phyloP scores from a whole-genome alignment of 176 grass and related monocot genomes.

The Typha latifolia region DNA sequence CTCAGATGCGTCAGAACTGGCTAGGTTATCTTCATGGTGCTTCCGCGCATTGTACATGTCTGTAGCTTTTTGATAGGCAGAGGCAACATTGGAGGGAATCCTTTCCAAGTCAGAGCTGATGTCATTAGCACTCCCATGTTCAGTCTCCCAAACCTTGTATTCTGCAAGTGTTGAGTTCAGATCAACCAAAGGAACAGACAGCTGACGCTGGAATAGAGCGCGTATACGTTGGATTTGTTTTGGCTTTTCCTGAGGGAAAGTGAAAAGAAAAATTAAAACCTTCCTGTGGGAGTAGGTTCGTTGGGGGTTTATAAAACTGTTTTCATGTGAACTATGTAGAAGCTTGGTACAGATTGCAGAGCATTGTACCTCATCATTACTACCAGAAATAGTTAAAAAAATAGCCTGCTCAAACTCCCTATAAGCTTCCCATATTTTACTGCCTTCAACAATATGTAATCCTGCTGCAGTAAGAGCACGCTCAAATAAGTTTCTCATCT shows the following conservation, averaged over 20 bases:
- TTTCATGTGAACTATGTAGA: background rate
- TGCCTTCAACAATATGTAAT: slow-evolving; percentile 61
- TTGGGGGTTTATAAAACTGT: background rate
- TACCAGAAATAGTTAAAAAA: slow-evolving; percentile 50
- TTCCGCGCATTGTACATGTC: slow-evolving; percentile 72
- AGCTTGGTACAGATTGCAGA: background rate
- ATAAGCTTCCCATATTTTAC: slow-evolving; percentile 82
- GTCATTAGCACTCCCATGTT: slow-evolving; percentile 75
- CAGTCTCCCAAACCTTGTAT: slow-evolving; percentile 88
- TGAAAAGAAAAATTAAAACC: slow-evolving; percentile 4
- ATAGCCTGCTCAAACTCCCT: slow-evolving; percentile 92
- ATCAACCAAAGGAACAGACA: slow-evolving; percentile 82
- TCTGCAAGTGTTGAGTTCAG: slow-evolving; percentile 47
- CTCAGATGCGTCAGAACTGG: slow-evolving; percentile 33
- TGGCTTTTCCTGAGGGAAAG: slow-evolving; percentile 40
- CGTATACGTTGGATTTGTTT: slow-evolving; percentile 73
- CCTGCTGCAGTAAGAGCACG: slow-evolving; percentile 72
- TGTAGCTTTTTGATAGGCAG: slow-evolving; percentile 59
- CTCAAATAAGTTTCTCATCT: slow-evolving; percentile 89
- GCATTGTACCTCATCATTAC: slow-evolving; percentile 31
- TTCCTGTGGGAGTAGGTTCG: background rate
- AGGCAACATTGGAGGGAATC: slow-evolving; percentile 57
- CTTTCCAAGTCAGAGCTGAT: slow-evolving; percentile 44
- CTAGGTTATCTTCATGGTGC: slow-evolving; percentile 68
- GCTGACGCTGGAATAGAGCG: slow-evolving; percentile 63